Conservation (phyloP, 2,329 filamentous ascomycete species). For the Neonectria punicea region DNA sequence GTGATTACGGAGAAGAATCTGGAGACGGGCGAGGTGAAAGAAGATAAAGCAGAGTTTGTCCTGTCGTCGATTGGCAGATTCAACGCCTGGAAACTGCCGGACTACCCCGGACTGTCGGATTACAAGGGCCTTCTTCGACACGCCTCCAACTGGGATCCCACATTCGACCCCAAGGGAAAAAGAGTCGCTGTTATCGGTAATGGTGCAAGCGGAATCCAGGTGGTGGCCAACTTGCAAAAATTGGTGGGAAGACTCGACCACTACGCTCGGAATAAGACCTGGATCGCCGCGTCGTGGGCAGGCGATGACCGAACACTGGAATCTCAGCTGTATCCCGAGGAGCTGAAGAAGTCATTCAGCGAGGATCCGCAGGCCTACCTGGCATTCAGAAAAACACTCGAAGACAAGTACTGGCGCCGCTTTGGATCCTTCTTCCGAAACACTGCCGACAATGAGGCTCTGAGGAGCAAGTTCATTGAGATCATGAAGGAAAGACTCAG, state of each 20-base stretch:
- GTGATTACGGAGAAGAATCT: constrained; percentile 57
- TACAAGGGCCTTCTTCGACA: constrained; percentile 68
- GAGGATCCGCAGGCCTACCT: constrained; percentile 70
- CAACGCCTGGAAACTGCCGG: constrained; percentile 71
- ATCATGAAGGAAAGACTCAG: constrained; percentile 65
- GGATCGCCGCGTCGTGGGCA: constrained; percentile 73
- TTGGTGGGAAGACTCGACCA: constrained; percentile 65
- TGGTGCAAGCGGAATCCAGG: constrained; percentile 69
- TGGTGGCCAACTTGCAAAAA: constrained; percentile 63
- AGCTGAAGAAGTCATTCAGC: constrained; percentile 66
- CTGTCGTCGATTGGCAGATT: constrained; percentile 73
- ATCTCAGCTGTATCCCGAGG: constrained; percentile 64
- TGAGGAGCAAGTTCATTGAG: constrained; percentile 55
- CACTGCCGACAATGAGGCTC: constrained; percentile 58
- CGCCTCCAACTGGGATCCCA: constrained; percentile 68
- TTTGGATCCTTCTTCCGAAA: constrained; percentile 66
- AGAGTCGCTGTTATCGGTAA: constrained; percentile 71
- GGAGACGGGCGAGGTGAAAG: constrained; percentile 49
- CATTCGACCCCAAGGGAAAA: constrained; percentile 60
- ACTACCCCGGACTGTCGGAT: constrained; percentile 66
- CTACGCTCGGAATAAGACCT: constrained; percentile 73
- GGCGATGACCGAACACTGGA: constrained; percentile 64
- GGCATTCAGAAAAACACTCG: constrained; percentile 65
- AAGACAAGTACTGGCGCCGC: constrained; percentile 70
- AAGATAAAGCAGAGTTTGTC: constrained; percentile 67